A percentile compares a stretch with the other conserved stretches of the same genome.
Evolutionary conservation across 768 basidiomycete species (phyloP).

Genomic region (Cytidiella melzeri): DNA sequence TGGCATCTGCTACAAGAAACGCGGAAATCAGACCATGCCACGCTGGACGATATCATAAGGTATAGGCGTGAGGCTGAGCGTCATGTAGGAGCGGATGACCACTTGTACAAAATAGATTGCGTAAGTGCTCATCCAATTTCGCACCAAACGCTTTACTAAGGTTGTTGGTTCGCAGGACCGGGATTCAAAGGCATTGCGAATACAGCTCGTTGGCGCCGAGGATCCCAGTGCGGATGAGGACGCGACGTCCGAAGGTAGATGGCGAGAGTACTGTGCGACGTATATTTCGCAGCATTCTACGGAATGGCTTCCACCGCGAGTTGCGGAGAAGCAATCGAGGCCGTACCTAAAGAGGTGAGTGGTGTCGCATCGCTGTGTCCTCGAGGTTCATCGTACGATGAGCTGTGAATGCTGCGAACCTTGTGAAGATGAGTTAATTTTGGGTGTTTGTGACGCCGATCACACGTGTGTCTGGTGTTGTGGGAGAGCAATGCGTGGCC

Average conservation of each 20-base stretch:
- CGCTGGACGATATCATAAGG: slow-evolving; percentile 61
- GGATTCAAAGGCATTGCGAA: slow-evolving; percentile 46
- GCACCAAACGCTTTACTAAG: slow-evolving; percentile 1
- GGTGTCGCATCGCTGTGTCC: slow-evolving; percentile 15
- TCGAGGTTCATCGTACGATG: not conserved
- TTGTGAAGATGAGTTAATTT: slow-evolving; percentile 11
- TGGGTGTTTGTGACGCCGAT: not conserved
- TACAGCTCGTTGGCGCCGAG: slow-evolving; percentile 53
- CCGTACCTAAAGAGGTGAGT: slow-evolving; percentile 57
- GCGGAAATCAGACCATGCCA: slow-evolving; percentile 45
- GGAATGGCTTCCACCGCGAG: slow-evolving; percentile 50
- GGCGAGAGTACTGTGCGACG: slow-evolving; percentile 70
- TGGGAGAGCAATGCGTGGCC: slow-evolving; percentile 8
- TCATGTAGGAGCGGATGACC: slow-evolving; percentile 68
- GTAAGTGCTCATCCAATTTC: slow-evolving; percentile 35
- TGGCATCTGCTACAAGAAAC: slow-evolving; percentile 68
- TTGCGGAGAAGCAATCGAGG: slow-evolving; percentile 24
- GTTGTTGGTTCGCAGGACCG: slow-evolving; percentile 38
- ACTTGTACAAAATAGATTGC: slow-evolving; percentile 77
- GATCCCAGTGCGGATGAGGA: slow-evolving; percentile 63
- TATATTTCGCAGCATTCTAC: slow-evolving; percentile 67
- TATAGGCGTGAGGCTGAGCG: slow-evolving; percentile 79
- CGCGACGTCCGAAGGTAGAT: slow-evolving; percentile 41
- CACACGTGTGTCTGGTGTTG: not conserved
- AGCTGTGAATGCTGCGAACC: slow-evolving; percentile 2